phyloP scores from a whole-genome alignment of 202 grass and related monocot genomes.

The Hordeum pubiflorum region DNA sequence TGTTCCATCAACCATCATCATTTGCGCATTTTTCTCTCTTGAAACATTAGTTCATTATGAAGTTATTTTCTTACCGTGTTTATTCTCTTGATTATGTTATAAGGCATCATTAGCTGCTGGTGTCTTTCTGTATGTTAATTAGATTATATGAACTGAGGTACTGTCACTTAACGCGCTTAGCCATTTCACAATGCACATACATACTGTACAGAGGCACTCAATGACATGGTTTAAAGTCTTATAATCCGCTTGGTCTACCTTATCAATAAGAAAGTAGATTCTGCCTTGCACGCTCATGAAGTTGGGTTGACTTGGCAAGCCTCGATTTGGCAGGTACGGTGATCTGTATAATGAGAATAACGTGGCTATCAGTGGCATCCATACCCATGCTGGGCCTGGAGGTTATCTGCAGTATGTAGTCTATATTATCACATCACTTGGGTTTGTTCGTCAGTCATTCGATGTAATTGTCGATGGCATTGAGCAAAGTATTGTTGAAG shows the following conservation, averaged over 20 bases:
- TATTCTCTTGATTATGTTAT: conserved; percentile 12
- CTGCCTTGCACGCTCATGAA: neutral
- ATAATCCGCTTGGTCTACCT: neutral
- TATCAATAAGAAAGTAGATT: neutral
- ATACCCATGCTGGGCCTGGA: conserved; percentile 94
- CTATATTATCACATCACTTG: conserved; percentile 95
- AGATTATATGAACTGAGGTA: neutral
- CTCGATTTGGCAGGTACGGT: conserved; percentile 69
- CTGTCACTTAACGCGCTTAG: neutral
- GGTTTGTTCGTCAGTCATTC: conserved; percentile 96
- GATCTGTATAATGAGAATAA: conserved; percentile 83
- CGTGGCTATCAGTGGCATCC: conserved; percentile 91
- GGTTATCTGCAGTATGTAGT: conserved; percentile 97
- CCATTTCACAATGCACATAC: conserved; percentile 10
- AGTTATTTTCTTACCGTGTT: neutral
- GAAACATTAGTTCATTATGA: neutral
- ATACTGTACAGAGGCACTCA: conserved; percentile 6
- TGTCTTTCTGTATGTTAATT: neutral
- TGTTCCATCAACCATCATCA: neutral
- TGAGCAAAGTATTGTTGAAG: conserved; percentile 83
- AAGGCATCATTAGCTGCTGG: neutral
- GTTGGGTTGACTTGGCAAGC: conserved; percentile 14
- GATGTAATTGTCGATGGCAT: conserved; percentile 91
- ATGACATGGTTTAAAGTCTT: neutral
- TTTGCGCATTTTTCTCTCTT: neutral